Evolutionary conservation across 2,329 filamentous ascomycete species (phyloP).

Genomic region (Xylariaceae sp.): DNA sequence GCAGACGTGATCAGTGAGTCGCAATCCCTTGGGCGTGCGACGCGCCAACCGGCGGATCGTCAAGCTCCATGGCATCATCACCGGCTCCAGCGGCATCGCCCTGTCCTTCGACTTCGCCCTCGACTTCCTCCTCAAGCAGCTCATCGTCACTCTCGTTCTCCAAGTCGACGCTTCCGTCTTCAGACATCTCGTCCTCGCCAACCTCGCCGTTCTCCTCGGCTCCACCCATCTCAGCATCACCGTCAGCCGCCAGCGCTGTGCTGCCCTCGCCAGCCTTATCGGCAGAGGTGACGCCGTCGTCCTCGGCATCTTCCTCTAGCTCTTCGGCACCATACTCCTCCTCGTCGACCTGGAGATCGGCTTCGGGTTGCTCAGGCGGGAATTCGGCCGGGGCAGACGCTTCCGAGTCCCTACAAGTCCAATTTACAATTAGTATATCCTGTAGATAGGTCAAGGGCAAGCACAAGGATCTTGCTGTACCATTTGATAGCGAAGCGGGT

Average conservation of each 20-base stretch:
- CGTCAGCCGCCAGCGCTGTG: constrained; percentile 40
- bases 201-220: constrained; percentile 39
- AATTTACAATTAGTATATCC: background rate
- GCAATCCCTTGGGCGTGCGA: constrained; percentile 23
- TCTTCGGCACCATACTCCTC: constrained; percentile 87
- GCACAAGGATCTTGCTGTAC: constrained; percentile 47
- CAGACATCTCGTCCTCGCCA: constrained; percentile 58
- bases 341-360: constrained; percentile 82
- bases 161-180: constrained; percentile 66
- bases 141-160: constrained; percentile 65
- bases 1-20: constrained; percentile 22
- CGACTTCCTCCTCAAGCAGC: constrained; percentile 53
- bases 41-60: constrained; percentile 26
- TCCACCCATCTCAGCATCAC: constrained; percentile 68
- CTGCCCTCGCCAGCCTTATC: constrained; percentile 39
- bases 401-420: constrained; percentile 76
- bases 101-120: constrained; percentile 33
- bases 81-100: constrained; percentile 29
- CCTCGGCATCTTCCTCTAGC: constrained; percentile 60
- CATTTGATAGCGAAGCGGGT: constrained; percentile 98
- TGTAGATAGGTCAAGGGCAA: background rate
- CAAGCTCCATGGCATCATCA: constrained; percentile 40
- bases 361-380: constrained; percentile 95
- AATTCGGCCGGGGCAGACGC: constrained; percentile 93
- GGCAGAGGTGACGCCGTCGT: constrained; percentile 47